Percentiles rank a stretch among this genome's conserved stretches.
Conservation (phyloP, 371 early-diverging fungal genomes). For the Caulochytrium protostelioides region DNA sequence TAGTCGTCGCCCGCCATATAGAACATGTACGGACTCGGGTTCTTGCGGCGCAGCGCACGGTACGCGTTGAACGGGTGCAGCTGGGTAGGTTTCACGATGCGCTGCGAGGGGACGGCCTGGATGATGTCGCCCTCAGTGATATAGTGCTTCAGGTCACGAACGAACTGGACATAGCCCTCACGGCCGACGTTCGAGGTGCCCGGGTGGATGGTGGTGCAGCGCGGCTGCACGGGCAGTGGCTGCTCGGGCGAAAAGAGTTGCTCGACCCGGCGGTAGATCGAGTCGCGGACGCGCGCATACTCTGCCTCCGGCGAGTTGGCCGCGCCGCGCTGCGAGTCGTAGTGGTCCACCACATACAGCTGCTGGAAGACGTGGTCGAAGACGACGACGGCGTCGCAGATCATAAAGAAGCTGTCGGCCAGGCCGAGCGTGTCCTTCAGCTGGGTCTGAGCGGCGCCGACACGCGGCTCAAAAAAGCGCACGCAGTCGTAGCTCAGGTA, state of each 20-base stretch:
- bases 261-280: slow-evolving; percentile 14
- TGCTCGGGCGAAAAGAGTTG: slow-evolving; percentile 8
- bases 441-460: slow-evolving; percentile 23
- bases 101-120: slow-evolving; percentile 87
- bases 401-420: slow-evolving; percentile 77
- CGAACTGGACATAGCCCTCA: slow-evolving; percentile 70
- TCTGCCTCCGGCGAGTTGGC: slow-evolving; percentile 36
- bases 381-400: slow-evolving; percentile 77
- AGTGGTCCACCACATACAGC: too few relatives aligned
- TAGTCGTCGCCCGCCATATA: slow-evolving; percentile 76
- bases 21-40: slow-evolving; percentile 97
- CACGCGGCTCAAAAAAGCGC: slow-evolving; percentile 83
- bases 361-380: slow-evolving; percentile 66
- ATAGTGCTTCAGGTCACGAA: slow-evolving; percentile 60
- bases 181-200: slow-evolving; percentile 71
- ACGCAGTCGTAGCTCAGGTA: slow-evolving; percentile 91
- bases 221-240: slow-evolving; percentile 15
- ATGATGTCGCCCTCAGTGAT: slow-evolving; percentile 88
- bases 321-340: too few relatives aligned
- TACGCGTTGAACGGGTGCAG: slow-evolving; percentile 94
- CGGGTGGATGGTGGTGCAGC: slow-evolving; percentile 1
- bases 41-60: slow-evolving; percentile 74
- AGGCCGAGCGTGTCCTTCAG: slow-evolving; percentile 63
- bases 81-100: slow-evolving; percentile 57
- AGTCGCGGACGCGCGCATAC: slow-evolving; percentile 27